Percentiles rank a stretch among this genome's conserved stretches.
Conservation (phyloP, 768 basidiomycete genomes). For the Tulasnella calospora region DNA sequence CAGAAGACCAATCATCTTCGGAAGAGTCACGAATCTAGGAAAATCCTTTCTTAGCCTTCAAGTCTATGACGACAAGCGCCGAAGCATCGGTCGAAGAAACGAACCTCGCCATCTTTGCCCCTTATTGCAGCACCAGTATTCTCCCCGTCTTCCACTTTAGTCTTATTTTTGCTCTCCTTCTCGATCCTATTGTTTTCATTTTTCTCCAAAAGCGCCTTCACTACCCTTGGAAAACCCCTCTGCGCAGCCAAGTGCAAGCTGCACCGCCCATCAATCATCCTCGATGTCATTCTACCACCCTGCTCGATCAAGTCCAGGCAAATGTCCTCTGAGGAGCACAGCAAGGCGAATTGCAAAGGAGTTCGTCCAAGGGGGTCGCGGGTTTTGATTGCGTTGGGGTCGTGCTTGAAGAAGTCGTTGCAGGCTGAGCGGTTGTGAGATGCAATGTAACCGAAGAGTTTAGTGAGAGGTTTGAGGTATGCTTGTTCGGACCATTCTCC, state of each 20-base stretch:
- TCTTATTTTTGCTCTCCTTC: conserved; percentile 30
- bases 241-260: conserved; percentile 56
- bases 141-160: conserved; percentile 19
- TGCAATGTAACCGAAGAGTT: conserved; percentile 55
- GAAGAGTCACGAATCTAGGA: conserved; percentile 27
- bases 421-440: conserved; percentile 43
- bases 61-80: conserved; percentile 19
- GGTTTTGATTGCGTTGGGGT: conserved; percentile 39
- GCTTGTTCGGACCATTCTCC: conserved; percentile 62
- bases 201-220: conserved; percentile 50
- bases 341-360: conserved; percentile 52
- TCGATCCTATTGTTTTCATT: conserved; percentile 40
- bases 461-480: conserved; percentile 52
- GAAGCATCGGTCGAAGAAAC: no score
- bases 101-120: conserved; percentile 32
- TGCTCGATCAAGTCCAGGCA: conserved; percentile 51
- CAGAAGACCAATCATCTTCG: conserved; percentile 18
- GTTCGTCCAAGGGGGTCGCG: conserved; percentile 62
- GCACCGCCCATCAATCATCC: conserved; percentile 54
- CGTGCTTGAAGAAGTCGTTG: conserved; percentile 41
- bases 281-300: conserved; percentile 51
- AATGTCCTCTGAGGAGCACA: conserved; percentile 45
- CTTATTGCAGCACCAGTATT: conserved; percentile 14
- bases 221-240: conserved; percentile 32
- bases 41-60: background rate